Conservation (phyloP, 1,139 yeast genomes). For the Debaryomyces robertsiae region DNA sequence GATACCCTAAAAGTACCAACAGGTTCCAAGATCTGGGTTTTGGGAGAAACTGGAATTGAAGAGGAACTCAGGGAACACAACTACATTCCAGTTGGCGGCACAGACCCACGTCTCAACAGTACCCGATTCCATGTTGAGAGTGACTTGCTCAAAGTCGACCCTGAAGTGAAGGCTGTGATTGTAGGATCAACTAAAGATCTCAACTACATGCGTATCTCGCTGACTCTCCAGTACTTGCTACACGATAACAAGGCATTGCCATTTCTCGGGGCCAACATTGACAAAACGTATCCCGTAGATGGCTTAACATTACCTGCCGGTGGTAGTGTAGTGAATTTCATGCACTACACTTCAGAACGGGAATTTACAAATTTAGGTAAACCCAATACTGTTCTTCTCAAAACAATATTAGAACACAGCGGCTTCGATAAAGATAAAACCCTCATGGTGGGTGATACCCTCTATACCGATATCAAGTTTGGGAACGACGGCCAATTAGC, state of each 20-base stretch:
- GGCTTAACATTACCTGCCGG: conserved; percentile 46
- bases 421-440: conserved; percentile 32
- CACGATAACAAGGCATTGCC: conserved; percentile 36
- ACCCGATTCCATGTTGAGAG: conserved; percentile 41
- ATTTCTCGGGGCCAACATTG: conserved; percentile 45
- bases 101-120: conserved; percentile 44
- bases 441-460: conserved; percentile 47
- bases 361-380: conserved; percentile 42
- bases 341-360: conserved; percentile 39
- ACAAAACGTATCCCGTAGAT: conserved; percentile 41
- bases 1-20: conserved; percentile 26
- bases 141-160: conserved; percentile 46
- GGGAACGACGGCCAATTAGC: conserved; percentile 45
- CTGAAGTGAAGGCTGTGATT: conserved; percentile 43
- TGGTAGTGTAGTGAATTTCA: conserved; percentile 43
- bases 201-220: conserved; percentile 41
- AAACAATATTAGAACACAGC: conserved; percentile 30
- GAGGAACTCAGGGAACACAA: conserved; percentile 73
- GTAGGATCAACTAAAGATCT: conserved; percentile 45
- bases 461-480: conserved; percentile 47
- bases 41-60: conserved; percentile 82
- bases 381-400: conserved; percentile 37
- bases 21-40: conserved; percentile 70
- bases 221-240: conserved; percentile 42
- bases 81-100: conserved; percentile 72